Conservation (phyloP, 2,329 filamentous ascomycete species). For the Penicillium digitatum region DNA sequence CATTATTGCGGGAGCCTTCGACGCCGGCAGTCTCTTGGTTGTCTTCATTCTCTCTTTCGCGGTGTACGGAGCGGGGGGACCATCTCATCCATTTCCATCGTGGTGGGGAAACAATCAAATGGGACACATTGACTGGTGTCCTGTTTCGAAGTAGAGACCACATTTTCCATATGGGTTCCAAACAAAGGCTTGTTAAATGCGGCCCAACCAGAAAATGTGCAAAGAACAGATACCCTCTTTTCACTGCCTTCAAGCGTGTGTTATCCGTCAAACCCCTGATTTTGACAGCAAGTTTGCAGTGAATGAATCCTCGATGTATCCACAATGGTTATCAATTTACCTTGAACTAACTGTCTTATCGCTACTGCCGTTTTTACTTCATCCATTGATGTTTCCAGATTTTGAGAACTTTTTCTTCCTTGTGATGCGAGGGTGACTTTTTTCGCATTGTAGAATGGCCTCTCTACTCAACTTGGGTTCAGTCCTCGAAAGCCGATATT, state of each 20-base stretch:
- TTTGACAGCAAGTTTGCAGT: not conserved
- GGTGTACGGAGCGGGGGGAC: constrained; percentile 52
- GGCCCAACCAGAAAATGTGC: not conserved
- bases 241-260: not conserved
- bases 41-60: constrained; percentile 55
- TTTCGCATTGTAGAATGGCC: too few species aligned
- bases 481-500: too few species aligned
- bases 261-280: not conserved
- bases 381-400: too few species aligned
- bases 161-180: not conserved
- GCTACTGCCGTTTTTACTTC: not conserved
- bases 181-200: not conserved
- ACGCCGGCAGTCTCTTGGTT: constrained; percentile 48
- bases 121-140: constrained; percentile 50
- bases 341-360: not conserved
- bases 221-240: not conserved
- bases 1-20: constrained; percentile 51
- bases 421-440: not conserved
- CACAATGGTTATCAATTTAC: not conserved
- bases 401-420: not conserved
- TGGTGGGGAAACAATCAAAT: constrained; percentile 55
- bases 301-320: not conserved
- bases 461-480: too few species aligned
- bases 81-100: constrained; percentile 44
- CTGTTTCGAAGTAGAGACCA: constrained; percentile 28